Percentiles rank a stretch among this genome's conserved stretches.
phyloP scores from a whole-genome alignment of 805 yeast species.

The Kazachstania bromeliacearum region DNA sequence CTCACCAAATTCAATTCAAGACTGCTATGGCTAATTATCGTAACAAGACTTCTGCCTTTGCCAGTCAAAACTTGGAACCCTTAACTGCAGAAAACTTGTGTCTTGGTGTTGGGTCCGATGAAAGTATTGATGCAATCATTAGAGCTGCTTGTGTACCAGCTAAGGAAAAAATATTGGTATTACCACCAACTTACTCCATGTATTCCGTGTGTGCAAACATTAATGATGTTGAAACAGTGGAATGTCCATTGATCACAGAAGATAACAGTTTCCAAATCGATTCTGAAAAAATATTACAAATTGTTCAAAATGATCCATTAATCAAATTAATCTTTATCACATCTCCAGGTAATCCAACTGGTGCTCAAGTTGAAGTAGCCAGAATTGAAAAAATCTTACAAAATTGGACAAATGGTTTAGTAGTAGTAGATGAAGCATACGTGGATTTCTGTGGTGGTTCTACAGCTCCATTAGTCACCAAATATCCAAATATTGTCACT shows the following conservation, averaged over 20 bases:
- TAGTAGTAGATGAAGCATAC: constrained; percentile 92
- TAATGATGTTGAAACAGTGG: constrained; percentile 72
- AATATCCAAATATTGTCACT: constrained; percentile 75
- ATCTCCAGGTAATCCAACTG: constrained; percentile 97
- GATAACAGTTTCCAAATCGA: constrained; percentile 58
- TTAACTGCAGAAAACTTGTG: constrained; percentile 64
- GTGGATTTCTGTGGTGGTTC: constrained; percentile 81
- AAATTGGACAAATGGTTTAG: constrained; percentile 59
- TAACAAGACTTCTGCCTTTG: constrained; percentile 32
- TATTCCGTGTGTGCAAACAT: constrained; percentile 83
- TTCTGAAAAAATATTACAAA: constrained; percentile 42
- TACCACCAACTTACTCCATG: constrained; percentile 98
- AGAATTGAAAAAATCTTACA: constrained; percentile 41
- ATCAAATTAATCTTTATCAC: constrained; percentile 78
- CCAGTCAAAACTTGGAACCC: constrained; percentile 14
- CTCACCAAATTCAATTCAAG: constrained; percentile 78
- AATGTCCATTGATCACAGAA: constrained; percentile 53
- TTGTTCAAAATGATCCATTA: constrained; percentile 43
- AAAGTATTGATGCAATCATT: constrained; percentile 80
- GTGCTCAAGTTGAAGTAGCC: constrained; percentile 42
- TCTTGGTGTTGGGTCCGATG: constrained; percentile 96
- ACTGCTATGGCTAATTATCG: constrained; percentile 62
- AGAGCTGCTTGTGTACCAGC: constrained; percentile 80
- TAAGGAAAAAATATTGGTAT: constrained; percentile 66
- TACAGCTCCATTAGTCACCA: constrained; percentile 65